phyloP scores from a whole-genome alignment of 352 stramenopile genomes.

The Globisporangium cederbergense region DNA sequence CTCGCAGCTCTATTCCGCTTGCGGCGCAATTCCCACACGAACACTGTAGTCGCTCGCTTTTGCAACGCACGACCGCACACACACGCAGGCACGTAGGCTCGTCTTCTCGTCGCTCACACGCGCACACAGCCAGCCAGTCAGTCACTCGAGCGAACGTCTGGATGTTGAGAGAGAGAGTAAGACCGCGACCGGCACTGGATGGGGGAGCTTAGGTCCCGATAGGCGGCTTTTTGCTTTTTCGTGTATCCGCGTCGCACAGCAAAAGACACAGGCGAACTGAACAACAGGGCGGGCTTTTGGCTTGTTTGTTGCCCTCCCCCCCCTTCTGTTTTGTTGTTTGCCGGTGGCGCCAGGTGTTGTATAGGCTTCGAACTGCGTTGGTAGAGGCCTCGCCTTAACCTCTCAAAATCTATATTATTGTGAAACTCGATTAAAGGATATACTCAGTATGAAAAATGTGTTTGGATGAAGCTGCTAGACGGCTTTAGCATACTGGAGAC shows the following conservation, averaged over 20 bases:
- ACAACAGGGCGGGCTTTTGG: neutral
- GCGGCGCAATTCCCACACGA: neutral
- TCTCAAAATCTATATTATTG: too few species aligned
- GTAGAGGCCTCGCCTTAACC: too few species aligned
- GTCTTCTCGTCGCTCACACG: neutral
- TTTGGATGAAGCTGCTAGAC: too few species aligned
- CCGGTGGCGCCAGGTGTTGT: too few species aligned
- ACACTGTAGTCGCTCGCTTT: too few species aligned
- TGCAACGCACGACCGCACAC: neutral
- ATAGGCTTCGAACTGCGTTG: too few species aligned
- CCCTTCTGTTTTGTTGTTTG: too few species aligned
- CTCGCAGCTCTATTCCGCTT: slow-evolving; percentile 1
- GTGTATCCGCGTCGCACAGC: neutral
- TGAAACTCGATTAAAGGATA: too few species aligned
- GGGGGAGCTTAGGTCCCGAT: neutral
- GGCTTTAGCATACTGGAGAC: too few species aligned
- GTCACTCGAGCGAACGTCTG: neutral
- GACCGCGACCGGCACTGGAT: neutral
- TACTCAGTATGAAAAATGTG: too few species aligned
- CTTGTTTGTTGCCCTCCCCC: too few species aligned
- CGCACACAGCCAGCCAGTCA: neutral
- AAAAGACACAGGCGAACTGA: neutral
- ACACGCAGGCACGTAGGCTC: neutral
- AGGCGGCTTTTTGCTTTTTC: neutral
- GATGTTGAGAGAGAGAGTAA: neutral